A percentile compares a stretch with the other conserved stretches of the same genome.
Evolutionary conservation across 345 rosid species (phyloP).

Genomic region (Brassica napus): Da-Ae NC_063440.1:9794501-9795000

Average conservation of each 20-base stretch:
- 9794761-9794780: slow-evolving; percentile 14
- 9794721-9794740: slow-evolving; percentile 12
- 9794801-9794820: slow-evolving; percentile 13
- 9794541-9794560: slow-evolving; percentile 26
- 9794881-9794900: slow-evolving; percentile 21
- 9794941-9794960: slow-evolving; percentile 47
- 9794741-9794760: slow-evolving; percentile 26
- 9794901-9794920: slow-evolving; percentile 25
- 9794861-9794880: slow-evolving; percentile 12
- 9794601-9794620: slow-evolving; percentile 1
- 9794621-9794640: background rate
- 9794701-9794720: slow-evolving; percentile 6
- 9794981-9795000: slow-evolving; percentile 40
- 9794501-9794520: slow-evolving; percentile 31
- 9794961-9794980: slow-evolving; percentile 44
- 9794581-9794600: slow-evolving; percentile 24
- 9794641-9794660: slow-evolving; percentile 25
- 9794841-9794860: slow-evolving; percentile 4
- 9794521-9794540: slow-evolving; percentile 24
- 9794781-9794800: slow-evolving; percentile 16
- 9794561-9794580: slow-evolving; percentile 31
- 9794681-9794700: slow-evolving; percentile 28
- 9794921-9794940: slow-evolving; percentile 14
- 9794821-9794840: background rate
- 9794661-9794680: slow-evolving; percentile 29